These are phyloP conservation scores for Prunus yedoensis DNA, from an alignment of 331 rosid species.

Conservation along the genomic window DNA sequence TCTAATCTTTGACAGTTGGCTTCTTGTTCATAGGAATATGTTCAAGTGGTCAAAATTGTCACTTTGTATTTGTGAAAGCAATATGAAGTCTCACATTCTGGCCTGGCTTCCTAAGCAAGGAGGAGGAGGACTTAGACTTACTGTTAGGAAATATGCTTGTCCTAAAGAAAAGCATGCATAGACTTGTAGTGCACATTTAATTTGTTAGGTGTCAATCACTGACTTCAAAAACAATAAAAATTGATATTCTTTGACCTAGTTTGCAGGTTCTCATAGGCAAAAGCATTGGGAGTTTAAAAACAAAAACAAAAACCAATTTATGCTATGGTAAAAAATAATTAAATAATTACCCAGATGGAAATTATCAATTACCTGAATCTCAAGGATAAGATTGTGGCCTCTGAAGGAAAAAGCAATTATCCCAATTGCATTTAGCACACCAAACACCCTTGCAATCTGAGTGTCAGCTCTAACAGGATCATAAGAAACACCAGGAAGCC, in stretches of 20 bases:
- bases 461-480: conserved; percentile 29
- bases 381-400: conserved; percentile 85
- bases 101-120: not conserved
- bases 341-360: not conserved
- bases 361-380: conserved; percentile 56
- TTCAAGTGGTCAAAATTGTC: no score
- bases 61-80: no score
- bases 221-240: not conserved
- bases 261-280: not conserved
- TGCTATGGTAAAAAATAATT: not conserved
- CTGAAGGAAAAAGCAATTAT: conserved; percentile 80
- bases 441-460: conserved; percentile 29
- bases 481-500: conserved; percentile 52
- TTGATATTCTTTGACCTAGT: not conserved
- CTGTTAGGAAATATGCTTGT: not conserved
- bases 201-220: not conserved
- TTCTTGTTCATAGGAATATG: not conserved
- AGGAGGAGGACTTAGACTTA: not conserved
- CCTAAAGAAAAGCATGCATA: not conserved
- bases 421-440: conserved; percentile 67
- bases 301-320: not conserved
- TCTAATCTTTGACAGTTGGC: conserved; percentile 10
- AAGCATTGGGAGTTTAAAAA: not conserved
- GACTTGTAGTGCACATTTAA: not conserved
- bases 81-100: not conserved